Evolutionary conservation across 805 yeast genomes (phyloP), one percentile per base, ranked within the genome.

Genomic region (Candida sonorensis): DNA sequence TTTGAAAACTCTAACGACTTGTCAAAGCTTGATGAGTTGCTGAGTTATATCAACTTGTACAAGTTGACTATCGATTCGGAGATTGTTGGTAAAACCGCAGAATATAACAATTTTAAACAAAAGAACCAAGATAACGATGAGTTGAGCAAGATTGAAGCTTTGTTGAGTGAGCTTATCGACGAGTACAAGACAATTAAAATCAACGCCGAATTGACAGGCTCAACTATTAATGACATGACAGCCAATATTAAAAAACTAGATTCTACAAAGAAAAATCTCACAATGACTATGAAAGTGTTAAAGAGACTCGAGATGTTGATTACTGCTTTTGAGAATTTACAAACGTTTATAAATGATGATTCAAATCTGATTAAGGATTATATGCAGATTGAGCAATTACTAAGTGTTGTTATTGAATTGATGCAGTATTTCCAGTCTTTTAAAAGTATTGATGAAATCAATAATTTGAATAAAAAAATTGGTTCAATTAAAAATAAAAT

Each of bases 241-340:
- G 66, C 73, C 4, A 81, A 79, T 24, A 87, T 92, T 40, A 81
- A 85, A 44, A 61, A 68, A 15, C 65, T 92, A 37, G 97, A 92
- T 56, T 74, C 72, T 31, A 78, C 88, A 22, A 92, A 92, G 62
- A 75, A 74, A 51, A 92, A 92, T 54, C 62, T 92, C 30, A 88
- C 86, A 2, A 66, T 76, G 17, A 75, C 92, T 9, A 84, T 92
- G 83, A 85, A 94, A 1, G 77, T 87, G 23, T 65, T 90, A 44
- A 84, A 90, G 48, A 70, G 95, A 40, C 64, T 92, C 23, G 94
- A 87, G 50, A 88, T 88, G 84, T 65, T 92, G 30, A 69, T 83
- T 6, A 77, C 75, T 14, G 88, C 94, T 3, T 78, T 77, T 52
- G 77, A 76, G 26, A 73, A 74, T 40, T 65, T 86, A 28, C 66